These are phyloP conservation scores for Arthrocladium fulminans DNA, from an alignment of 2,329 filamentous ascomycete genomes.

Conservation along the genomic window DNA sequence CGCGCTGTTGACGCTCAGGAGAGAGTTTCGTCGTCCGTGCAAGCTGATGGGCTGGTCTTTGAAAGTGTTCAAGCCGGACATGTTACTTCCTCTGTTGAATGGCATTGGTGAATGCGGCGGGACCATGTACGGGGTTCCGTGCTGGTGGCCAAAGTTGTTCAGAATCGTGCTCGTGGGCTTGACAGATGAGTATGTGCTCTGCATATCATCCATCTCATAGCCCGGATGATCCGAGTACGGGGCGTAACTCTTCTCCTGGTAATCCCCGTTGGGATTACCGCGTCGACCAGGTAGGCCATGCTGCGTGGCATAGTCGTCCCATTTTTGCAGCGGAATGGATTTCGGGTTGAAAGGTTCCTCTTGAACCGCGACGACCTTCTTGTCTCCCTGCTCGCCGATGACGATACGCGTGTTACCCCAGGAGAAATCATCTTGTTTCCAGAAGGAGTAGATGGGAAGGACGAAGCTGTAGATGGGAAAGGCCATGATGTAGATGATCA, in stretches of 20 bases:
- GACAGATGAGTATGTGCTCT: constrained; percentile 87
- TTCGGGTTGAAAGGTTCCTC: constrained; percentile 84
- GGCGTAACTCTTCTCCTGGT: constrained; percentile 53
- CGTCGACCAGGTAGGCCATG: constrained; percentile 90
- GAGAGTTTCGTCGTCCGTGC: constrained; percentile 49
- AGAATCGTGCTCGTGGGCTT: constrained; percentile 78
- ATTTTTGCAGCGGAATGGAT: constrained; percentile 86
- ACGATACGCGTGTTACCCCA: constrained; percentile 99
- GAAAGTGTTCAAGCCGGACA: constrained; percentile 57
- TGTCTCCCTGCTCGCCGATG: constrained; percentile 83
- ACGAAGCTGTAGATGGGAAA: constrained; percentile 87
- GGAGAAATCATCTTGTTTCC: constrained; percentile 97
- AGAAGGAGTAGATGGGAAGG: constrained; percentile 94
- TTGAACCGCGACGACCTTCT: constrained; percentile 75
- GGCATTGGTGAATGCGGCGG: constrained; percentile 73
- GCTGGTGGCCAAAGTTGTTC: constrained; percentile 59
- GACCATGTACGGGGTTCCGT: constrained; percentile 53
- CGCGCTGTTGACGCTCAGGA: constrained; percentile 45
- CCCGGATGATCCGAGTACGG: constrained; percentile 67
- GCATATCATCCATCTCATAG: constrained; percentile 86
- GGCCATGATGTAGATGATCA: constrained; percentile 88
- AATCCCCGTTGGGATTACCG: constrained; percentile 47
- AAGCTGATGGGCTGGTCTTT: constrained; percentile 47
- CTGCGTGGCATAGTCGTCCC: constrained; percentile 85
- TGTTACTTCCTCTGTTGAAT: constrained; percentile 61